Evolutionary conservation across 345 rosid genomes (phyloP).

Genomic region (Linum lewisii): DNA sequence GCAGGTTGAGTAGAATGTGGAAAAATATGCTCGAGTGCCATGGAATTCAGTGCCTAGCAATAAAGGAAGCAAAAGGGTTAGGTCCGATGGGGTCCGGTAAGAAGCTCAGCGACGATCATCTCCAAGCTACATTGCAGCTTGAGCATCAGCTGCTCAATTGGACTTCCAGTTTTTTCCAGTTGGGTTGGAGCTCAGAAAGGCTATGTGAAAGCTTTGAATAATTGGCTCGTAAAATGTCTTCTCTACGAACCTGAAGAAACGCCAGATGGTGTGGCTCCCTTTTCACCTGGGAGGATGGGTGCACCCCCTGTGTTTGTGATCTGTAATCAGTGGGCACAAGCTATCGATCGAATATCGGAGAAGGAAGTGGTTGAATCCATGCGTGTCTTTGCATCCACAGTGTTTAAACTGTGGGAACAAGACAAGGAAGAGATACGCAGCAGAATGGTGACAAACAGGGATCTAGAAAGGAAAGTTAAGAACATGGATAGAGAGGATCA

Average conservation of each 20-base stretch:
- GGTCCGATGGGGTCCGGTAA: slow-evolving; percentile 53
- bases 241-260: slow-evolving; percentile 86
- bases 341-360: slow-evolving; percentile 68
- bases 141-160: slow-evolving; percentile 72
- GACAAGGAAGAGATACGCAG: slow-evolving; percentile 47
- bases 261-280: slow-evolving; percentile 72
- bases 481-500: slow-evolving; percentile 71
- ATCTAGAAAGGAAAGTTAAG: slow-evolving; percentile 51
- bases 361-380: slow-evolving; percentile 75
- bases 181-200: slow-evolving; percentile 84
- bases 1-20: slow-evolving; percentile 94
- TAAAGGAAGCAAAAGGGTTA: slow-evolving; percentile 58
- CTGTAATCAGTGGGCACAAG: slow-evolving; percentile 93
- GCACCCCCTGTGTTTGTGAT: slow-evolving; percentile 90
- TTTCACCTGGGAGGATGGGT: slow-evolving; percentile 89
- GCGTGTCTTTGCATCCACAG: slow-evolving; percentile 48
- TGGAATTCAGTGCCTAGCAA: slow-evolving; percentile 57
- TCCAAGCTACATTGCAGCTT: slow-evolving; percentile 55
- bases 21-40: slow-evolving; percentile 86
- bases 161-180: slow-evolving; percentile 54
- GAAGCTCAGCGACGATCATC: slow-evolving; percentile 55
- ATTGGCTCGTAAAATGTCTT: slow-evolving; percentile 81
- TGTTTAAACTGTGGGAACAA: slow-evolving; percentile 76
- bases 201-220: slow-evolving; percentile 61
- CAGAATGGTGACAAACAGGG: slow-evolving; percentile 44